Conservation (phyloP, 176 grass and related monocot genomes). For the Pharus latifolius region DNA sequence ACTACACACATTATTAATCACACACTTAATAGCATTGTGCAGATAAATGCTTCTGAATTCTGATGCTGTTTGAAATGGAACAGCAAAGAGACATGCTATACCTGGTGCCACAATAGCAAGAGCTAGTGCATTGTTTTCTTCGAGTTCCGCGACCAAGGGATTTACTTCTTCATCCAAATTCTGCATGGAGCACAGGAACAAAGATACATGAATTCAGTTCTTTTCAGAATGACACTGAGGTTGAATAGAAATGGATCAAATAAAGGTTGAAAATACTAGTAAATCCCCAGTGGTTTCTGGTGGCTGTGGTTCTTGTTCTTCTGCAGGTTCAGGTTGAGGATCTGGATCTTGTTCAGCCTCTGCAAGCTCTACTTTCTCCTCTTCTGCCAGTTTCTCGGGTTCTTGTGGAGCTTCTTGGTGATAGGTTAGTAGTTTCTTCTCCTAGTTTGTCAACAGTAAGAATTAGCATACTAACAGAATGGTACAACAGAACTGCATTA, state of each 20-base stretch:
- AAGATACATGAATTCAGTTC: not conserved
- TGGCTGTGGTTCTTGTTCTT: constrained; percentile 23
- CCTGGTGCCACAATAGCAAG: constrained; percentile 71
- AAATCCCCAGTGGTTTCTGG: constrained; percentile 44
- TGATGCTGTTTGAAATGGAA: not conserved
- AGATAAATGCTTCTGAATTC: not conserved
- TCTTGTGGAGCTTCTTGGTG: constrained; percentile 43
- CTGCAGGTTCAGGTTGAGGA: constrained; percentile 22
- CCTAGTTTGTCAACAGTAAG: constrained; percentile 31
- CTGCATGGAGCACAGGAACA: constrained; percentile 26
- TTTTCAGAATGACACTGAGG: not conserved
- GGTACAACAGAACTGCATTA: not conserved
- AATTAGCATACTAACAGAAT: not conserved
- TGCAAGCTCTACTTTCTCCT: constrained; percentile 24
- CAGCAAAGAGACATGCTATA: not conserved
- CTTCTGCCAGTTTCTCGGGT: constrained; percentile 10
- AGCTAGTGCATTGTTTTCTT: constrained; percentile 69
- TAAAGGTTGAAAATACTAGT: constrained; percentile 37
- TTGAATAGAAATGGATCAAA: not conserved
- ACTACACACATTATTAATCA: too few relatives aligned
- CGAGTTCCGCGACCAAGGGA: constrained; percentile 35
- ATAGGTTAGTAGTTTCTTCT: constrained; percentile 51
- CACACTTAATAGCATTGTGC: not conserved
- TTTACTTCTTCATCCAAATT: constrained; percentile 71
- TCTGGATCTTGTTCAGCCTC: constrained; percentile 23